These are phyloP conservation scores for Diplotaxis tenuifolia DNA, from an alignment of 345 rosid genomes.

Conservation along the genomic window DNA sequence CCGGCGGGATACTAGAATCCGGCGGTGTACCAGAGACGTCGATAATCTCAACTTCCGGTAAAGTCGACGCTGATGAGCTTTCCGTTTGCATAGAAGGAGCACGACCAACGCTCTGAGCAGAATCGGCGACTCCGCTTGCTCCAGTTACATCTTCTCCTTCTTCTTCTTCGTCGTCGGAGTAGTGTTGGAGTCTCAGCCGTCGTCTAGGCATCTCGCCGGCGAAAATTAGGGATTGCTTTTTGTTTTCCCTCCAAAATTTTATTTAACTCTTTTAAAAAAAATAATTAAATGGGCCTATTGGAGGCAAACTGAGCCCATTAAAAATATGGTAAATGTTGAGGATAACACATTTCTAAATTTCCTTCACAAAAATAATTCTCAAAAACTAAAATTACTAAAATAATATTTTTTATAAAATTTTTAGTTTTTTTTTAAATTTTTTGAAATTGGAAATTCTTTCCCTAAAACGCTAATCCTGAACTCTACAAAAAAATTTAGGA, in stretches of 20 bases:
- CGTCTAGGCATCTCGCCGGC: slow-evolving; percentile 54
- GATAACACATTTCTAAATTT: too few relatives aligned
- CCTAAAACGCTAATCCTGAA: too few relatives aligned
- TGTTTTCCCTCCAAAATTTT: slow-evolving; percentile 38
- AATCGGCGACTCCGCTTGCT: slow-evolving; percentile 7
- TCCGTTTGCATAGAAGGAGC: slow-evolving; percentile 26
- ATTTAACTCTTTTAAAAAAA: neutral
- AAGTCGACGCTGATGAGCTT: slow-evolving; percentile 16
- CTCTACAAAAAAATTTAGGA: too few relatives aligned
- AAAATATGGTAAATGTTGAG: too few relatives aligned
- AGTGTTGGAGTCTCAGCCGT: slow-evolving; percentile 48
- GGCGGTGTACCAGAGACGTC: slow-evolving; percentile 49
- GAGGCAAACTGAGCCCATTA: neutral
- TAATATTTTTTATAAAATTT: too few relatives aligned
- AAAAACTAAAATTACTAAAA: too few relatives aligned
- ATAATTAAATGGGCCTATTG: neutral
- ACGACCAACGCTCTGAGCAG: slow-evolving; percentile 2
- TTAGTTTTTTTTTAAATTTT: too few relatives aligned
- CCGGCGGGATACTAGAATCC: slow-evolving; percentile 27
- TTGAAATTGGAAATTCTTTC: too few relatives aligned
- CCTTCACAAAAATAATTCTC: too few relatives aligned
- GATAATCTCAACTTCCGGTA: slow-evolving; percentile 56
- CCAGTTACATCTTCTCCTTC: slow-evolving; percentile 39
- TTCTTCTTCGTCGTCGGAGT: slow-evolving; percentile 44
- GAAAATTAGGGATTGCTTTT: neutral